Base-by-base conservation (phyloP, 78 protist species). In the Carpediemonas membranifera region DNA sequence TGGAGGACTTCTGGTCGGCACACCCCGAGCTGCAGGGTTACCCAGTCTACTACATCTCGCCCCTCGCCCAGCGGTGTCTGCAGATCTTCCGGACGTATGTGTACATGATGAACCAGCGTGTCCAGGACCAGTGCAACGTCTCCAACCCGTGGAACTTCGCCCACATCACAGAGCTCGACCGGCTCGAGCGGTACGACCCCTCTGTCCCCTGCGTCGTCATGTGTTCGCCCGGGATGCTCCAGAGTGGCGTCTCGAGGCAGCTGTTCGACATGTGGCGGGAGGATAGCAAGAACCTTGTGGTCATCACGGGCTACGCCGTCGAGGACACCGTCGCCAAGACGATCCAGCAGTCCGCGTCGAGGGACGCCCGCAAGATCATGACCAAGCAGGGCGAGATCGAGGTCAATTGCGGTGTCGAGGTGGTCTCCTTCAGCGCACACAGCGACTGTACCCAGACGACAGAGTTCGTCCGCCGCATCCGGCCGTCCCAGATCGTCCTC, bases 391-490 rank as follows among this genome's bases (percentile, higher is more conserved):
- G n/a, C 47, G 9, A 41, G 47, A 41, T 86, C 7, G 78, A 84
- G n/a, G 68, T 79, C 25, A 66, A 59, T 44, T 62, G 81, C 55
- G 5, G 63, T 0, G 85, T 92, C 5, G 33, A 43, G 35, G 66
- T 74, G 65, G 72, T 92, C 50, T 87, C 96, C 34, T 93, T 93
- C 73, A 44, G 79, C 0, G 98, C 98, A 1, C 98, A 93, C 74
- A 54, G 85, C 1, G 98, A 93, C 73, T 86, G 68, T 65, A 37
- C 59, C 27, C 96, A 91, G 73, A 89, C 93, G 0, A 7, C 65
- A 24, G 82, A 83, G 30, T 90, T 86, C 80, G 79, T 92, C 51
- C 76, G 68, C 36, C 70, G 34, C n/a, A 75, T 88, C 34, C 50
- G 52, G 19, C 83, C 96, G 24, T 76, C 81, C 7, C 82, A 86